phyloP scores from a whole-genome alignment of 2,329 filamentous ascomycete genomes.

The Gremmenia infestans region DNA sequence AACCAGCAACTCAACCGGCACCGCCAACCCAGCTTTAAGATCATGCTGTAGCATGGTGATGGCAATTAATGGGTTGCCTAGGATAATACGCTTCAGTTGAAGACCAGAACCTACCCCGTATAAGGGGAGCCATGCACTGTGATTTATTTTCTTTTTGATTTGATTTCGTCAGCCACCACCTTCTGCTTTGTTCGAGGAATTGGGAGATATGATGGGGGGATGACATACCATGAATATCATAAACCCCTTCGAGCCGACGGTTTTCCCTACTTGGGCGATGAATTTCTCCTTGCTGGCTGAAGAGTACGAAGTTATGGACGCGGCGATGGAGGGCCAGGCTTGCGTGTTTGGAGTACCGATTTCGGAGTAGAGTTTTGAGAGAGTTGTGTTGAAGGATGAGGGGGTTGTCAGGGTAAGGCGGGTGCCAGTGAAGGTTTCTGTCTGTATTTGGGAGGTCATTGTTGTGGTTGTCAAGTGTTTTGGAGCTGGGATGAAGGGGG shows the following conservation, averaged over 20 bases:
- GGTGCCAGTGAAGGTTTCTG: constrained; percentile 3
- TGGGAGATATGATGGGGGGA: not conserved
- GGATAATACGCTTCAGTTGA: constrained; percentile 17
- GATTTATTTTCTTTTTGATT: constrained; percentile 16
- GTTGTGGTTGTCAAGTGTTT: not conserved
- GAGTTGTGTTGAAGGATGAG: constrained; percentile 9
- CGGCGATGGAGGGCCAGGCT: constrained; percentile 3
- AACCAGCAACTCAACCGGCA: constrained; percentile 23
- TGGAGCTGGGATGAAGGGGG: not conserved
- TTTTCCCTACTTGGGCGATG: not conserved
- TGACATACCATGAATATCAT: constrained; percentile 18
- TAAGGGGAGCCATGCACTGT: constrained; percentile 19
- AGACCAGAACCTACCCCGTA: constrained; percentile 12
- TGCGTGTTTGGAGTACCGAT: constrained; percentile 8
- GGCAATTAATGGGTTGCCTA: constrained; percentile 23
- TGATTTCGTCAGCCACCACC: not conserved
- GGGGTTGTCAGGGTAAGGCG: constrained; percentile 6
- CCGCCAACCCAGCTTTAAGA: constrained; percentile 14
- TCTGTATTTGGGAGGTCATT: not conserved
- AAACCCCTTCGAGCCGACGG: constrained; percentile 18
- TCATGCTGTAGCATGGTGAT: constrained; percentile 22
- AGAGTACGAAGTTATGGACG: constrained; percentile 4
- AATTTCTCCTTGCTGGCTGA: constrained; percentile 9
- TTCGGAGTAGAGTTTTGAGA: constrained; percentile 15
- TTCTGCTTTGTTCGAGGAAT: not conserved